Percentiles rank a stretch among this genome's conserved stretches.
phyloP scores from a whole-genome alignment of 495 filamentous ascomycete species.

The Penicillium tannophilum region DNA sequence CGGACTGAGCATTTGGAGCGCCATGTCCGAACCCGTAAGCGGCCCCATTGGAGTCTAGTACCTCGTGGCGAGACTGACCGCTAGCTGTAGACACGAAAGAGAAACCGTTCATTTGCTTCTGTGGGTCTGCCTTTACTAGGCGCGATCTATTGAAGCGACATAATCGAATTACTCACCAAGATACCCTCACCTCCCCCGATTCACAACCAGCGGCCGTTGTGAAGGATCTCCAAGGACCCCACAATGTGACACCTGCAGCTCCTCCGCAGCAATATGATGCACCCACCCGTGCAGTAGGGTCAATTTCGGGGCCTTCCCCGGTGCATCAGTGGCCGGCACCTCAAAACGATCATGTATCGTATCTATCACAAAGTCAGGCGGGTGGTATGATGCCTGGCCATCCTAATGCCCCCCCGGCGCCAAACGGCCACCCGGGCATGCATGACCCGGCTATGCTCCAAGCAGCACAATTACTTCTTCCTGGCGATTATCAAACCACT shows the following conservation, averaged over 20 bases:
- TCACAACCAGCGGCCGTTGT: constrained; percentile 28
- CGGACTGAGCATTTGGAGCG: constrained; percentile 55
- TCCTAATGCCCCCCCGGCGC: constrained; percentile 12
- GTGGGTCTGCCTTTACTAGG: constrained; percentile 55
- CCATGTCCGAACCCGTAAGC: constrained; percentile 56
- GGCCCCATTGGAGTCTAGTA: constrained; percentile 28
- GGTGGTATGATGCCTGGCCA: constrained; percentile 22
- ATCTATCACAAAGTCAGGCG: constrained; percentile 29
- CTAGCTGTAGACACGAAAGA: constrained; percentile 51
- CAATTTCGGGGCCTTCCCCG: constrained; percentile 29
- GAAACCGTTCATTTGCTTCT: constrained; percentile 57
- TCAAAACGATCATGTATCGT: constrained; percentile 25
- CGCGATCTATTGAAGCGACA: constrained; percentile 57
- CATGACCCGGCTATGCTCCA: constrained; percentile 46
- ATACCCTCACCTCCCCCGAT: constrained; percentile 35
- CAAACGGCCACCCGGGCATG: constrained; percentile 26
- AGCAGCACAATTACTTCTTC: constrained; percentile 43
- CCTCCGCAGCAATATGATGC: constrained; percentile 28
- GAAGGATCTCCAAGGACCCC: constrained; percentile 22
- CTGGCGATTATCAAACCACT: constrained; percentile 35
- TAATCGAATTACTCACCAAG: constrained; percentile 46
- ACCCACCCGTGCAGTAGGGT: constrained; percentile 23
- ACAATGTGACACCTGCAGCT: constrained; percentile 20
- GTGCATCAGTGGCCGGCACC: constrained; percentile 37
- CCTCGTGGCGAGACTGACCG: constrained; percentile 20